Base-by-base conservation (phyloP, 257 asterid species). In the Vinca minor region DNA sequence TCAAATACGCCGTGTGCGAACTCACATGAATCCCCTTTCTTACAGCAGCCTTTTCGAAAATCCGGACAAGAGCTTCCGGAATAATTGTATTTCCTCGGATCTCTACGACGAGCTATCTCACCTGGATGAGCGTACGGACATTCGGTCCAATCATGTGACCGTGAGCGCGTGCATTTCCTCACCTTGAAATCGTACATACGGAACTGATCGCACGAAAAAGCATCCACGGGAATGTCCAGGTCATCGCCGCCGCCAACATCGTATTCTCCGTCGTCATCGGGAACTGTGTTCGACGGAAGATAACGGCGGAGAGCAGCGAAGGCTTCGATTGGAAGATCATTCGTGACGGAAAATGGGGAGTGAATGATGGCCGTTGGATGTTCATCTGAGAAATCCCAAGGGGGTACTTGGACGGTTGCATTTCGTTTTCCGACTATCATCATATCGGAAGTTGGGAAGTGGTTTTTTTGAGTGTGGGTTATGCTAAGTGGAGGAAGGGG, bases 81-180 rank as follows among this genome's bases (percentile, higher is more conserved):
- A 64, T 89, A 89, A 70, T 68, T 79, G 66, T 64, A 76, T 84
- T 76, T 83, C 5, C 87, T 69, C 6, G 97, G 97, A 64, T 89
- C 95, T 68, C 97, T 53, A 65, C 97, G 85, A 57, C 94, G 85
- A 54, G 96, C 96, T 81, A 87, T 89, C 81, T 89, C 96, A 2
- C 95, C 96, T 4, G 96, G 95, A 49, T 89, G 96, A 0, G 95
- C 96, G 64, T 68, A 89, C 17, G 95, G 96, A 69, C 96, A 89
- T 66, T 81, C 95, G 20, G 97, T 89, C 97, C 97, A 89, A 82
- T 87, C 97, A 58, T 89, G 97, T 41, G 95, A 82, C 77, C 94
- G 77, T 29, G 87, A 83, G 21, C 88, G 81, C 17, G 83, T 69
- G 79, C 97, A 89, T 39, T 74, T 78, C 75, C 78, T 72, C 62